Base-by-base conservation (phyloP, 2,329 filamentous ascomycete species). In the Penicillium sp. region DNA sequence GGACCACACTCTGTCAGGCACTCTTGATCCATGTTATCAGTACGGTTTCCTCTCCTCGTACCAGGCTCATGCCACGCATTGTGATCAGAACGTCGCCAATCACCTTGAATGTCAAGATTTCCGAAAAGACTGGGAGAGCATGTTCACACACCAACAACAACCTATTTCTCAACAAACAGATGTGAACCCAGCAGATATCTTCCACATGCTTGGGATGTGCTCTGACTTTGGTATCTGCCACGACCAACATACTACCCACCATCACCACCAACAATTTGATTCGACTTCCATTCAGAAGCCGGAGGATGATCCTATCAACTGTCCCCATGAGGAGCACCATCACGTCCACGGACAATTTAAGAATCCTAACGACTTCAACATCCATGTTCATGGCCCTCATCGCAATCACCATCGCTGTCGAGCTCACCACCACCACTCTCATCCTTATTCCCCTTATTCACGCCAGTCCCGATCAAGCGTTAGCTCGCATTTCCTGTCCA, bases 391-490 rank as follows among this genome's bases (percentile, higher is more conserved):
- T 53, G 72, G 70, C 28, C 72, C 72, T 8, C 73, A 72, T 48
- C 75, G 73, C 34, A 69, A 68, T 7, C 72, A 75, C 39, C 72
- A 75, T 56, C 71, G 71, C 53, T 75, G 74, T 57, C 70, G 72
- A 56, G 53, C 56, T 22, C 75, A 76, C 47, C 59, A 64, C 17
- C 73, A 76, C 59, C 74, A 77, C 52, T 52, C 68, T 15, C 73
- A 76, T 20, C 72, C 70, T 38, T 73, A 75, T 56, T 69, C 68
- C 22, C 71, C 70, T 1, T 75, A 75, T 57, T 72, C 73, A 0
- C 74, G 74, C 39, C 73, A 75, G 5, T 73, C 73, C 7, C 69
- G 73, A 15, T 75, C 73, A 14, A 76, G 74, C 48, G 61, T 75
- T 15, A 77, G 74, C 55, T 77, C 74, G 6, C 74, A 75, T 37